Base-by-base conservation (phyloP, 2,329 filamentous ascomycete species). In the Acarospora socialis region DNA sequence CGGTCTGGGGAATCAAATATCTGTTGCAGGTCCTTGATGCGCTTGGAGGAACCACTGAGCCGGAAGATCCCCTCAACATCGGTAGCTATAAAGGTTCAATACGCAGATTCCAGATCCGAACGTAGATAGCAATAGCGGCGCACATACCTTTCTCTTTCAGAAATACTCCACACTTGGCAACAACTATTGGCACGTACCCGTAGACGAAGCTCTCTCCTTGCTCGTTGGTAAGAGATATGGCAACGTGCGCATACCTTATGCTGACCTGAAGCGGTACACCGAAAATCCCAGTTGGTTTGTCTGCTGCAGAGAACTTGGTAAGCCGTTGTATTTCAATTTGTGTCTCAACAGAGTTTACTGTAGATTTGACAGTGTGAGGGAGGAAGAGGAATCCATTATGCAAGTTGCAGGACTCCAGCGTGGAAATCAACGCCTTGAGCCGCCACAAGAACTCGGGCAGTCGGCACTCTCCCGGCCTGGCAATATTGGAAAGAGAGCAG, bases 221-320 rank as follows among this genome's bases (percentile, higher is more conserved):
- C 43, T 87, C 82, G 52, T 95, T 86, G 43, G 90, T 81, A 17
- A 98, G 70, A 14, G 87, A 95, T 49, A 98, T 98, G 42, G 90
- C 90, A 38, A 98, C 90, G 51, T 95, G 98, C 37, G 90, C 90
- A 55, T 98, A 95, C 38, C 80, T 81, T 54, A 98, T 95, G 60
- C 87, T 95, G 50, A 86, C 77, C 47, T 84, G 81, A 36, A 98
- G 68, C 22, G 90, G 84, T 20, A 98, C 77, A 32, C 90, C 90
- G 53, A 98, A 98, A 41, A 98, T 95, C 43, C 86, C 84, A 38
- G 73, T 73, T 4, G 69, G 61, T 33, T 52, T 45, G 38, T 39
- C 44, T 33, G 33, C 38, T 34, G 36, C 14, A 27, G 12, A 9
- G 16, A 27, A 26, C 18, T 28, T 18, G 19, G 19, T 20, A 14